Base-by-base conservation (phyloP, 1,284 basidiomycete genomes). In the Boletus mariae region DNA sequence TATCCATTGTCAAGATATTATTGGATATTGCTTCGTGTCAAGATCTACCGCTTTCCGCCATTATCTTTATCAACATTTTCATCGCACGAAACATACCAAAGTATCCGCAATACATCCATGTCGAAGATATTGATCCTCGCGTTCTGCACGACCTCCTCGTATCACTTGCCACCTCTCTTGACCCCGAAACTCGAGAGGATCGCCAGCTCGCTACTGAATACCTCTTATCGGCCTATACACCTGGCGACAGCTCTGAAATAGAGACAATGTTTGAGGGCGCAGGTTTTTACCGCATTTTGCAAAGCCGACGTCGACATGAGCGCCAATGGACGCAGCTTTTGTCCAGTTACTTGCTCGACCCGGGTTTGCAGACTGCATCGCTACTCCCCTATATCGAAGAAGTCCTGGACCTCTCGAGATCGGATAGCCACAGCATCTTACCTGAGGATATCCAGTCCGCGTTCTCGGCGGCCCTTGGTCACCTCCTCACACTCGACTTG, bases 61-160 rank as follows among this genome's bases (percentile, higher is more conserved):
- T 77, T 49, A 92, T 90, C 3, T 92, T 99, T 69, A 79, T 96
- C 47, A 85, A 94, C 67, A 98, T 99, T 60, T 99, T 99, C 71
- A 82, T 98, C 54, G 92, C 97, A 1, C 88, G 95, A 54, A 99
- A 98, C 68, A 83, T 97, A 13, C 92, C 97, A 0, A 99, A 98
- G 73, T 99, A 98, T 70, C 87, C 90, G 0, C 94, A 98, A 71
- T 94, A 89, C 71, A 80, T 98, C 82, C 2, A 17, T 0, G 49
- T 60, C 20, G 45, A 63, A 38, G 60, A 57, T 46, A 50, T 69
- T 28, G 54, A 60, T 34, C 38, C 59, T 43, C 85, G 80, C 42
- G 76, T 82, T 1, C 76, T 94, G 5, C 87, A 94, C 58, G 76
- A 75, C 41, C 84, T 98, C 58, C 81, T 99, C 35, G 76, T 90